These are phyloP conservation scores for Nicotiana otophora DNA, from an alignment of 257 asterid genomes.

Conservation along the genomic window DNA sequence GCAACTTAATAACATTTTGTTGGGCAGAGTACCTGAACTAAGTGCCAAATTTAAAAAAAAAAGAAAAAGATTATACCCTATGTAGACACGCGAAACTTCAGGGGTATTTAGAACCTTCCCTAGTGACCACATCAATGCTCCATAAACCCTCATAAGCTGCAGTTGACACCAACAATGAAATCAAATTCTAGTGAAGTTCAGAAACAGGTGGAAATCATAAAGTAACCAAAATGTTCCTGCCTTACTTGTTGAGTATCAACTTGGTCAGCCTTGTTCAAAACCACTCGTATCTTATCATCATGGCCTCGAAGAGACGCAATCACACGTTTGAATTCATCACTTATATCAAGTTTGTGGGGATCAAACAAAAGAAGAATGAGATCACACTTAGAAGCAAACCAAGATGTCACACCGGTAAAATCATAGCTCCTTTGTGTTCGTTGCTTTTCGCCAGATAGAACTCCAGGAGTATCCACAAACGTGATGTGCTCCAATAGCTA, in stretches of 20 bases:
- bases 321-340: slow-evolving; percentile 90
- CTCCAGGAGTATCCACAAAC: slow-evolving; percentile 77
- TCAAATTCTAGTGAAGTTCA: background rate
- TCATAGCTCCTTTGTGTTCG: slow-evolving; percentile 49
- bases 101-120: slow-evolving; percentile 97
- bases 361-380: slow-evolving; percentile 50
- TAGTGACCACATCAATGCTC: slow-evolving; percentile 98
- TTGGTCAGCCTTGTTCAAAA: slow-evolving; percentile 63
- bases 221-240: background rate
- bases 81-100: slow-evolving; percentile 88
- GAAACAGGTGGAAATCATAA: background rate
- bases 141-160: slow-evolving; percentile 97
- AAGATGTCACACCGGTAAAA: slow-evolving; percentile 52
- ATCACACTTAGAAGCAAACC: slow-evolving; percentile 54
- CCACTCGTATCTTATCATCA: slow-evolving; percentile 96
- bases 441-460: slow-evolving; percentile 60
- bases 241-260: slow-evolving; percentile 52
- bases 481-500: slow-evolving; percentile 45
- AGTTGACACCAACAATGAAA: slow-evolving; percentile 12
- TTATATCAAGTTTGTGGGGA: slow-evolving; percentile 59
- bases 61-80: slow-evolving; percentile 50
- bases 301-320: slow-evolving; percentile 90
- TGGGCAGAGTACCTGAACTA: background rate
- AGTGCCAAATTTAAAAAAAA: background rate
- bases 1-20: background rate